These are phyloP conservation scores for Solanum chiquidenum DNA, from an alignment of 257 asterid genomes.

Conservation along the genomic window DNA sequence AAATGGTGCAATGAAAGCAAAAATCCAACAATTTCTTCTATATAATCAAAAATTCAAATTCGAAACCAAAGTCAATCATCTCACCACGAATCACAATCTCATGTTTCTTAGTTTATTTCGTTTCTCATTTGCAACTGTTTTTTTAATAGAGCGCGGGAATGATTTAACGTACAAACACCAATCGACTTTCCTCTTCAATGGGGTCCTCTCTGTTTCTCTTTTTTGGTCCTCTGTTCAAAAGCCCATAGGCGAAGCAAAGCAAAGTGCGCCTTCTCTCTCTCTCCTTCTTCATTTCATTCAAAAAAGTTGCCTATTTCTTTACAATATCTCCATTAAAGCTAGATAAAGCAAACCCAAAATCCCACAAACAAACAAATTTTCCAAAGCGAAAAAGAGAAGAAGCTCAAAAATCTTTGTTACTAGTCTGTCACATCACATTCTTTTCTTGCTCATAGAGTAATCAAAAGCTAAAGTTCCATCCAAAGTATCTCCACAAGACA, in stretches of 20 bases:
- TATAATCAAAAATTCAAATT: no score
- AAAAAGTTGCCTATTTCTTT: constrained; percentile 12
- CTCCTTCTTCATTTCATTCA: neutral
- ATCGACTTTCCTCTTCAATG: neutral
- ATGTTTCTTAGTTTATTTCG: neutral
- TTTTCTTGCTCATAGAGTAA: constrained; percentile 57
- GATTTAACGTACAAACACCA: neutral
- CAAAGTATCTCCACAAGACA: constrained; percentile 48
- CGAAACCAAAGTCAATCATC: neutral
- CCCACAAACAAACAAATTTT: neutral
- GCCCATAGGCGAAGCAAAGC: constrained; percentile 13
- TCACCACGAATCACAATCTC: neutral
- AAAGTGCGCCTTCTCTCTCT: constrained; percentile 15
- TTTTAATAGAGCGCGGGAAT: neutral
- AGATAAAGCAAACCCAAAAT: neutral
- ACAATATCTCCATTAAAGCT: constrained; percentile 1
- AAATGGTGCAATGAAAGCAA: neutral
- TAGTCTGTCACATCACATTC: constrained; percentile 28
- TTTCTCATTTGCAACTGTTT: neutral
- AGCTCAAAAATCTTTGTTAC: neutral
- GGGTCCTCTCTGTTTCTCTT: neutral
- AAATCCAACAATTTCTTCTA: no score
- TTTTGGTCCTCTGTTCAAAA: neutral
- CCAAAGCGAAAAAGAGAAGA: neutral
- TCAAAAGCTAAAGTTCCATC: constrained; percentile 7